A percentile compares a stretch with the other conserved stretches of the same genome.
These are phyloP conservation scores for Penicillium occitanis DNA, from an alignment of 2,329 filamentous ascomycete species.

Conservation along the genomic window DNA sequence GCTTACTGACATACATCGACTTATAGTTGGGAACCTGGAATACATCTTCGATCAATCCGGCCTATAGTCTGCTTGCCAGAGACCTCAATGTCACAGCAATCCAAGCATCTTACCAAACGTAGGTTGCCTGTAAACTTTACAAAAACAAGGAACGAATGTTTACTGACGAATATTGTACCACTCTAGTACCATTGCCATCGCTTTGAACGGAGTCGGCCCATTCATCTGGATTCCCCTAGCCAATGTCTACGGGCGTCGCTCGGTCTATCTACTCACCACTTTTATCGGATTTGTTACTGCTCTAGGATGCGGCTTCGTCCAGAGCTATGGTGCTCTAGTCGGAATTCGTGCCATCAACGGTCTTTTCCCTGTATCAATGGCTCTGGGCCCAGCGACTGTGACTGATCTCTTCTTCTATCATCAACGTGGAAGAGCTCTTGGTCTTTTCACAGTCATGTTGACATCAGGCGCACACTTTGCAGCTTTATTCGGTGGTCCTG, in stretches of 20 bases:
- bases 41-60: conserved; percentile 7
- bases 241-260: conserved; percentile 15
- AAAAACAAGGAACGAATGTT: neutral
- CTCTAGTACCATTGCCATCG: conserved; percentile 10
- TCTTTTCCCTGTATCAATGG: conserved; percentile 13
- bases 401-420: conserved; percentile 18
- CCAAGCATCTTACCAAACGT: conserved; percentile 12
- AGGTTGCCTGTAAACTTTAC: neutral
- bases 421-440: conserved; percentile 11
- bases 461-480: conserved; percentile 15
- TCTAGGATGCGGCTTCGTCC: conserved; percentile 12
- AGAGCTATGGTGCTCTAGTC: conserved; percentile 13
- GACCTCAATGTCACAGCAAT: conserved; percentile 5
- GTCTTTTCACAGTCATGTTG: conserved; percentile 14
- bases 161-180: neutral
- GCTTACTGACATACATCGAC: neutral
- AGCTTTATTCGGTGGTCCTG: conserved; percentile 13
- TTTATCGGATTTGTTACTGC: conserved; percentile 11
- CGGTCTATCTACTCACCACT: conserved; percentile 12
- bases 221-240: conserved; percentile 15
- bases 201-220: conserved; percentile 12
- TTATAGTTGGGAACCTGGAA: conserved; percentile 15
- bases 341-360: conserved; percentile 13
- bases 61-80: conserved; percentile 2
- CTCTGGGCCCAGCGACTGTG: conserved; percentile 12